Base-by-base conservation (phyloP, 2,329 filamentous ascomycete species). In the Pseudogymnoascus sp. region DNA sequence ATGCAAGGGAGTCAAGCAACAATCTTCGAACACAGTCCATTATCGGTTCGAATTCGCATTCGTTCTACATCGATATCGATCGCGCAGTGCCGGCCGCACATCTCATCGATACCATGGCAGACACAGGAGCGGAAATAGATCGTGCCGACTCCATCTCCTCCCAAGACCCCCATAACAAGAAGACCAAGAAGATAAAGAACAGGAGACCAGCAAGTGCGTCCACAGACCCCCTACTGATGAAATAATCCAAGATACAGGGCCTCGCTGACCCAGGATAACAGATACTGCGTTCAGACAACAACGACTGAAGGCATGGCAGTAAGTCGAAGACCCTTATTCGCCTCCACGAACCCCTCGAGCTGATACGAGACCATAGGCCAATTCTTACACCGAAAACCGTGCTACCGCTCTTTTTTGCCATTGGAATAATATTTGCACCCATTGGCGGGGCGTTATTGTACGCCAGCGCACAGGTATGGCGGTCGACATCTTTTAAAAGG, bases 301-400 rank as follows among this genome's bases (percentile, higher is more conserved):
- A 78, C 87, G 95, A 74, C 79, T 99, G 76, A 97, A 97, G 79
- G 95, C 95, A 80, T 99, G 95, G 95, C 95, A 99, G 89, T 96
- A 81, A 77, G 91, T 69, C 62, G 35, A 56, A 56, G 26, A 56
- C n/a, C n/a, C 26, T 56, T 33, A 19, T 56, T 21, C 50, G 50
- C 50, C 50, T 7, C 50, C 1, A 33, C 29, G 19, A 19, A 56
- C 26, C 50, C 26, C 50, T 33, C 50, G 29, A 33, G 29, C 50
- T 56, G 29, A 56, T 56, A 56, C 50, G 50, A 33, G 50, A 56
- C 11, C 60, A 67, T 75, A 95, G 91, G 78, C 93, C 93, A 38
- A 97, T 97, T 73, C 81, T 97, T 61, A 97, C 93, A 3, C 93
- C 93, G 1, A 96, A 96, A 79, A 96, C 92, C 53, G 91, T 96